Evolutionary conservation across 441 rosid species (phyloP).

Genomic region (Euphorbia corollata): DNA sequence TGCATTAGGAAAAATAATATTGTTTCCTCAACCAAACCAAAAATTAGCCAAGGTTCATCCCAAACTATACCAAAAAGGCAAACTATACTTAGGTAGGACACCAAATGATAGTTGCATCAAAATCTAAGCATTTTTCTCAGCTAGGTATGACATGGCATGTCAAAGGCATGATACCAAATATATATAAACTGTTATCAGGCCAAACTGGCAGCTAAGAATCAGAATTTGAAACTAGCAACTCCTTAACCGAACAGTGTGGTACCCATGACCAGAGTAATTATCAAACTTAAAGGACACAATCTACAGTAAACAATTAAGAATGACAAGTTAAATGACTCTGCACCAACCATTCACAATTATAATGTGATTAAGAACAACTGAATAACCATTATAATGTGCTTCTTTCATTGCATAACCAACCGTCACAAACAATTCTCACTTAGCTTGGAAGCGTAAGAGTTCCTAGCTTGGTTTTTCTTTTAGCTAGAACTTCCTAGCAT

Average conservation of each 20-base stretch:
- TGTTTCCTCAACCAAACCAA: background rate
- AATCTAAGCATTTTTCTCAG: background rate
- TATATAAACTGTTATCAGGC: background rate
- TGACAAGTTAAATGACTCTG: background rate
- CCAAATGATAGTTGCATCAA: background rate
- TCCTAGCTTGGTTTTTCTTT: background rate
- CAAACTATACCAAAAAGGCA: no score
- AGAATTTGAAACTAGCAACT: background rate
- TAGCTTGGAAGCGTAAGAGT: no score
- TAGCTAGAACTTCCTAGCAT: background rate
- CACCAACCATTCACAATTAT: background rate
- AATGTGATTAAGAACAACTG: background rate
- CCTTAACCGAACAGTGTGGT: background rate
- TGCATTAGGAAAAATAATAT: background rate
- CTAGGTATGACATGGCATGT: background rate
- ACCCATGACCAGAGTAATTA: background rate
- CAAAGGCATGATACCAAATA: background rate
- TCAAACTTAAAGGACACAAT: background rate
- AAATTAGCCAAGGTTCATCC: no score
- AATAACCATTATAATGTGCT: background rate
- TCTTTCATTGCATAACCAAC: background rate
- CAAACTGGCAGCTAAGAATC: background rate
- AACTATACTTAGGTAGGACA: background rate
- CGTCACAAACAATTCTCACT: background rate
- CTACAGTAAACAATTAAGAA: background rate